Percentiles rank a stretch among this genome's conserved stretches.
phyloP scores from a whole-genome alignment of 1,284 basidiomycete species.

The Thecaphora thlaspeos region DNA sequence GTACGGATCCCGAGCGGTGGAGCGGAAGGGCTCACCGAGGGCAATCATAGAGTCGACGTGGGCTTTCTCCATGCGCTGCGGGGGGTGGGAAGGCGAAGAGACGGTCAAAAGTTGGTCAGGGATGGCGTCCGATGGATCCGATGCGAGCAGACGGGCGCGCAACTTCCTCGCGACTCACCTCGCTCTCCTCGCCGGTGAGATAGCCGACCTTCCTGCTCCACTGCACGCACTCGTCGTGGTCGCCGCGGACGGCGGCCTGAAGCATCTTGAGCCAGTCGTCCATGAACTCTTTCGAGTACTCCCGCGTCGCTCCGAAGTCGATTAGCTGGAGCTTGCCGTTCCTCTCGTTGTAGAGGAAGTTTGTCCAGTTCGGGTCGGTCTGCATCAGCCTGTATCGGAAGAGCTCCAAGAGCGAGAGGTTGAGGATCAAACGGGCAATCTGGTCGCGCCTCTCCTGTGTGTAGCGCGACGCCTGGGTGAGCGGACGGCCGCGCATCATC shows the following conservation, averaged over 20 bases:
- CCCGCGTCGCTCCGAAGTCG: conserved; percentile 91
- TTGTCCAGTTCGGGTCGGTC: conserved; percentile 98
- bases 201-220: conserved; percentile 83
- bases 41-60: conserved; percentile 77
- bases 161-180: conserved; percentile 67
- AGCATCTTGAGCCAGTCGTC: conserved; percentile 81
- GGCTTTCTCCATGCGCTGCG: conserved; percentile 79
- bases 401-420: conserved; percentile 84
- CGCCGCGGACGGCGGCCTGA: conserved; percentile 71
- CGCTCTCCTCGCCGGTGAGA: conserved; percentile 81
- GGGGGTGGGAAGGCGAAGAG: conserved; percentile 1
- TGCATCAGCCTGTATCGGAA: conserved; percentile 93
- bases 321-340: conserved; percentile 72
- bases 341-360: conserved; percentile 81
- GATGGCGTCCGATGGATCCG: no score
- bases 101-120: no score
- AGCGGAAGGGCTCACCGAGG: conserved; percentile 76
- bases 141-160: no score
- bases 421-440: conserved; percentile 80
- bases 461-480: conserved; percentile 67
- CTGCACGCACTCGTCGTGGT: conserved; percentile 69
- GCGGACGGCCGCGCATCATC: conserved; percentile 75
- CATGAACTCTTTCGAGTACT: conserved; percentile 83
- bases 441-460: conserved; percentile 73
- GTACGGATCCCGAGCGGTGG: conserved; percentile 66